Conservation (phyloP, 2,329 filamentous ascomycete genomes). For the Colletotrichum tabaci region DNA sequence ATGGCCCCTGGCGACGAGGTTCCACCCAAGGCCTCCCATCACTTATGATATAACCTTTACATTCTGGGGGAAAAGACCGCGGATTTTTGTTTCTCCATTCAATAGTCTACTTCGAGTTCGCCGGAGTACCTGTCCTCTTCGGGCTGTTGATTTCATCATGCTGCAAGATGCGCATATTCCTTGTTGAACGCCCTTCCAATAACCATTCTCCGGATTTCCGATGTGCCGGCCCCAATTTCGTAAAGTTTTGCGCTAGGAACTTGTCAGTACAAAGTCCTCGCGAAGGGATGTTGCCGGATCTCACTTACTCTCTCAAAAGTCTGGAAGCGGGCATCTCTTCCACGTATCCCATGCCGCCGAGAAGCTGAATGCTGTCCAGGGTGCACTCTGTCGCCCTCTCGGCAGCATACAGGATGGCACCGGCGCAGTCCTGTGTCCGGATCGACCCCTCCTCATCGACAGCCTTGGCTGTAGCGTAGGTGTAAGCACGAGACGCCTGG, state of each 20-base stretch:
- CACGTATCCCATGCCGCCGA: conserved; percentile 96
- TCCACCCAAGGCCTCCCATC: too few species aligned
- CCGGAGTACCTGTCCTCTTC: background rate
- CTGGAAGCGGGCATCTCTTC: conserved; percentile 95
- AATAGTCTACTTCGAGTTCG: background rate
- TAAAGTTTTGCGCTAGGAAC: conserved; percentile 79
- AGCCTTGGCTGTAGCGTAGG: conserved; percentile 83
- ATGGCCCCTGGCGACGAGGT: background rate
- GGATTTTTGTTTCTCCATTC: too few species aligned
- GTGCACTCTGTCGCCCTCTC: conserved; percentile 91
- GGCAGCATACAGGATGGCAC: conserved; percentile 92
- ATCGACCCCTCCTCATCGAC: conserved; percentile 84
- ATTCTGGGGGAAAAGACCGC: background rate
- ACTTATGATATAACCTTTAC: background rate
- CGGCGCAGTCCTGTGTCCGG: conserved; percentile 92
- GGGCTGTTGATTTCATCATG: background rate
- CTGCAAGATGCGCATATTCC: conserved; percentile 72
- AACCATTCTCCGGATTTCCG: conserved; percentile 93
- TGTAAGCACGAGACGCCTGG: conserved; percentile 87
- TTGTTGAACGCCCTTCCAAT: conserved; percentile 94
- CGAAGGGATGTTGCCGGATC: too few species aligned
- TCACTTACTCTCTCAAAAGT: conserved; percentile 77
- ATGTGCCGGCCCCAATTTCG: conserved; percentile 97
- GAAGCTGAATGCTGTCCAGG: conserved; percentile 89
- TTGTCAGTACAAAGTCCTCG: conserved; percentile 47